Evolutionary conservation across 805 yeast species (phyloP), one percentile per base, ranked within the genome.

Genomic region (Monosporozyma siamensis): DNA sequence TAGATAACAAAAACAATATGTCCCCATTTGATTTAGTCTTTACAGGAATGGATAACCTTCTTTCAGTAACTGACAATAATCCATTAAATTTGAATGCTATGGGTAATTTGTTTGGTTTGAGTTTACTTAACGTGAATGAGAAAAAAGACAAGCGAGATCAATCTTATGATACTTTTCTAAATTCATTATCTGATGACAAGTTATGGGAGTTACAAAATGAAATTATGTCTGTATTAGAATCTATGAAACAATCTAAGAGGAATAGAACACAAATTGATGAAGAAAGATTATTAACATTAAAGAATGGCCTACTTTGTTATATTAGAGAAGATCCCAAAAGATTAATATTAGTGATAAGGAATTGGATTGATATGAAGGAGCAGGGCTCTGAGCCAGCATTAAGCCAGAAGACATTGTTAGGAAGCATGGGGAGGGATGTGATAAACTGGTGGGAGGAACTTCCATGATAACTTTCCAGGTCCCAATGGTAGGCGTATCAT

Each of bases 251-350:
- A 18, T 52, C 61, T 4, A 29, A 21, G 11, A 42, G 45, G 22
- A 47, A 34, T 11, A 40, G 44, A 4, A 22, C 31, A 9, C 48
- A 43, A 25, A 32, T 53, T n/a, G 39, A 34, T 9, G 63, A 60
- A 14, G 61, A 56, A 40, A 52, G 60, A 39, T 43, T 61, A 24
- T 25, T 57, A 6, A 59, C 58, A 23, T 47, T 60, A 18, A 58
- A 54, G 41, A 61, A 61, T 40, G 66, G 66, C 0, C 36, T 61
- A 21, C 41, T 60, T 10, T 60, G 64, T 48, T 61, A 58, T 38
- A 41, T 59, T 15, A 44, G 41, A n/a, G 52, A 53, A 6, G 48
- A 45, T 39, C 42, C 48, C 4, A 39, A 45, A 4, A 45, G 50
- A 38, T 25, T 50, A 15, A 42, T 50, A 2, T 34, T 60, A 8